Conservation (phyloP, 768 basidiomycete genomes). For the Pilatotrama ljubarskyi region DNA sequence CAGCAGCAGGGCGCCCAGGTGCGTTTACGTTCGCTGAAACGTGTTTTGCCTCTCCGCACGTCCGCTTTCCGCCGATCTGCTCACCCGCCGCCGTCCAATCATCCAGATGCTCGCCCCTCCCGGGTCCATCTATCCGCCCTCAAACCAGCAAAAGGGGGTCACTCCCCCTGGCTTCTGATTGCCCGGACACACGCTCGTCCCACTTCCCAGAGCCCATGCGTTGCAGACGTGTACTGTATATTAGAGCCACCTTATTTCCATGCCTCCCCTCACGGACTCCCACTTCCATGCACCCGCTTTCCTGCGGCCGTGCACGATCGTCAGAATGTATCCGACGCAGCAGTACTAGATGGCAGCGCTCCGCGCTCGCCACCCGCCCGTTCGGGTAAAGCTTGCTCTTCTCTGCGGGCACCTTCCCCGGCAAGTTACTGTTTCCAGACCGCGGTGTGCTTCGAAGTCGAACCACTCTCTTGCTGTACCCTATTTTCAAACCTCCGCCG, state of each 20-base stretch:
- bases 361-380: background rate
- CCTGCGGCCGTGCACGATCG: conserved; percentile 12
- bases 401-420: conserved; percentile 6
- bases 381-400: conserved; percentile 8
- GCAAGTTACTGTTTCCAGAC: conserved; percentile 7
- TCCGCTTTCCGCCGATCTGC: conserved; percentile 9
- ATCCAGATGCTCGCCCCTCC: conserved; percentile 69
- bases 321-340: conserved; percentile 12
- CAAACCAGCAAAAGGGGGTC: conserved; percentile 48
- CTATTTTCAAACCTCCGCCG: conserved; percentile 10
- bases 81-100: conserved; percentile 2
- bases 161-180: conserved; percentile 84
- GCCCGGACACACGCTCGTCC: conserved; percentile 7
- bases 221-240: conserved; percentile 23
- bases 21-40: background rate
- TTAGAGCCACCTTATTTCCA: conserved; percentile 20
- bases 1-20: conserved; percentile 88
- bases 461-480: conserved; percentile 10
- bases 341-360: conserved; percentile 4
- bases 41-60: conserved; percentile 7
- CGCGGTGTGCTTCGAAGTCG: conserved; percentile 5
- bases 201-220: conserved; percentile 3
- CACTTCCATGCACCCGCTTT: conserved; percentile 5
- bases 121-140: conserved; percentile 50
- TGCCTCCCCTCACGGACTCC: conserved; percentile 17